Percentiles rank a stretch among this genome's conserved stretches.
These are phyloP conservation scores for Scopulariopsis brevicaulis DNA, from an alignment of 2,329 filamentous ascomycete genomes.

Conservation along the genomic window DNA sequence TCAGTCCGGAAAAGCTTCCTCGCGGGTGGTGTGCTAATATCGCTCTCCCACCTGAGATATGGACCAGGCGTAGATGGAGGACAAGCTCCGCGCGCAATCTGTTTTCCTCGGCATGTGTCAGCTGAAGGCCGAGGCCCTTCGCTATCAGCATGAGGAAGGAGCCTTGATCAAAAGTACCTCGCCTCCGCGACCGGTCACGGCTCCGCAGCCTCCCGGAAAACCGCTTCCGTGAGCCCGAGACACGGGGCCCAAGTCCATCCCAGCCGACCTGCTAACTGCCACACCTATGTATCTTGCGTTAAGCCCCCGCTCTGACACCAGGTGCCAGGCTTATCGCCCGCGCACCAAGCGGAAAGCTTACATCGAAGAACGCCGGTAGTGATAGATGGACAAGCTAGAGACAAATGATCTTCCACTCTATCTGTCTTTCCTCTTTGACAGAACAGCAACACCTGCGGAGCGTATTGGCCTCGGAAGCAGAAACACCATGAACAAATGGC, in stretches of 20 bases:
- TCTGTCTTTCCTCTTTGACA: neutral
- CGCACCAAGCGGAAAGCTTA: neutral
- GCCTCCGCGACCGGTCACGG: neutral
- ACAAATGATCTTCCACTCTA: neutral
- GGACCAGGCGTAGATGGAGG: neutral
- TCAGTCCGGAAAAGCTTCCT: neutral
- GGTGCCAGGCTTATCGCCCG: neutral
- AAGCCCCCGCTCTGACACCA: no score
- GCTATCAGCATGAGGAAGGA: neutral
- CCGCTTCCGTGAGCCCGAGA: neutral
- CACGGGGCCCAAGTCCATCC: no score
- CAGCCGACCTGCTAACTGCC: no score
- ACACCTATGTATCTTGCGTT: no score
- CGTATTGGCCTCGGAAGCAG: neutral
- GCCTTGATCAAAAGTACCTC: neutral
- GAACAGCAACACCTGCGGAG: neutral
- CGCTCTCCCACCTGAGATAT: slow-evolving; percentile 1
- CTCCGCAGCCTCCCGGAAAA: neutral
- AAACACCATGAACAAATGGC: neutral
- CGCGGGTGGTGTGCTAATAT: neutral
- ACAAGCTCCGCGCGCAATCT: neutral
- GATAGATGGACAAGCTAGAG: neutral
- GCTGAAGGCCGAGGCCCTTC: neutral
- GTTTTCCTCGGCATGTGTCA: neutral
- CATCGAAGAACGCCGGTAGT: neutral